These are phyloP conservation scores for Ceratocystis huliohia DNA, from an alignment of 2,329 filamentous ascomycete species.

Conservation along the genomic window DNA sequence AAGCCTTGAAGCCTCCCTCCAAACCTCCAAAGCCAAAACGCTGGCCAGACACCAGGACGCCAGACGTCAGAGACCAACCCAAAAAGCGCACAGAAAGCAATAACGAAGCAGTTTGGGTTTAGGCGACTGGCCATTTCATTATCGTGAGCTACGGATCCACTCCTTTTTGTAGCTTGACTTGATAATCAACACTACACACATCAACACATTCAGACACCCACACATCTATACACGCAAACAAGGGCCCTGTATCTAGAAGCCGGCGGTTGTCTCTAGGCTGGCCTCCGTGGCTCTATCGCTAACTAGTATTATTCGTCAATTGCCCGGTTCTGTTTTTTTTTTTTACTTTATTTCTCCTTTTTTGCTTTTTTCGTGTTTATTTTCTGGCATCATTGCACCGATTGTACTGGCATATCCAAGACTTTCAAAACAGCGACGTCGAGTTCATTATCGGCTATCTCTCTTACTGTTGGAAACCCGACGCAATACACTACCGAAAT, in stretches of 20 bases:
- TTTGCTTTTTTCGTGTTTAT: background rate
- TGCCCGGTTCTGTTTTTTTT: background rate
- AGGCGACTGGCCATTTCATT: background rate
- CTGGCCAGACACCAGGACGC: background rate
- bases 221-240: background rate
- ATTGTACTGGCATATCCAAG: too few species aligned
- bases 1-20: constrained; percentile 5
- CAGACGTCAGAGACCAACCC: background rate
- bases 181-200: background rate
- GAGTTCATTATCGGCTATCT: too few species aligned
- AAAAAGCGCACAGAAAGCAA: constrained; percentile 8
- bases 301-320: constrained; percentile 8
- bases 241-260: background rate
- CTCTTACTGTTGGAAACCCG: too few species aligned
- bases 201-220: too few species aligned
- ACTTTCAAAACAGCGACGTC: too few species aligned
- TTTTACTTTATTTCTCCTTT: background rate
- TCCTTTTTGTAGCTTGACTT: background rate
- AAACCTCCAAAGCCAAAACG: background rate
- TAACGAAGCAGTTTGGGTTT: background rate
- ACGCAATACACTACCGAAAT: too few species aligned
- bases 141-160: background rate
- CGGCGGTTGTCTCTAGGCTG: background rate
- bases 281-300: background rate
- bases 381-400: background rate